Conservation (phyloP, 495 filamentous ascomycete genomes). For the Xylaria intraflava region DNA sequence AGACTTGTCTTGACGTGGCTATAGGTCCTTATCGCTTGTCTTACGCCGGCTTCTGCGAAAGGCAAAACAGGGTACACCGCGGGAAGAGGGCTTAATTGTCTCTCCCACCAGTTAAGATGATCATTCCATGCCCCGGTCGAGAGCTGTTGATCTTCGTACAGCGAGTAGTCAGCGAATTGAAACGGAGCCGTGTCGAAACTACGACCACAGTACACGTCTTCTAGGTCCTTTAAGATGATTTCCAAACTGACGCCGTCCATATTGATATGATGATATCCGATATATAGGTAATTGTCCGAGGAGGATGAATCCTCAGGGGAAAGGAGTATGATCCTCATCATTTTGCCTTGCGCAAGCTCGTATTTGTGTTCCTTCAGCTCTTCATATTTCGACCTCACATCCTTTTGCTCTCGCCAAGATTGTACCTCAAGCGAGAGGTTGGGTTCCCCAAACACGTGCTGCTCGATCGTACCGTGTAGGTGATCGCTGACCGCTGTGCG, state of each 20-base stretch:
- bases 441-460: neutral
- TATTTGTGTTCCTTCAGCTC: neutral
- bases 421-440: neutral
- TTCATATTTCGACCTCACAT: neutral
- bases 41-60: neutral
- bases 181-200: neutral
- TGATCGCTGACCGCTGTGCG: constrained; percentile 29
- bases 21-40: neutral
- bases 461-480: neutral
- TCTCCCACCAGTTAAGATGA: constrained; percentile 30
- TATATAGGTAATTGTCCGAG: neutral
- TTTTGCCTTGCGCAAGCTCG: neutral
- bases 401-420: neutral
- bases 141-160: constrained; percentile 1
- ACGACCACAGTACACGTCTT: neutral
- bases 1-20: no score
- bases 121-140: neutral
- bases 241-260: constrained; percentile 8
- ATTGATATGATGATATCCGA: constrained; percentile 12
- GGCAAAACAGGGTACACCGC: neutral
- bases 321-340: constrained; percentile 6
- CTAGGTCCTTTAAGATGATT: neutral
- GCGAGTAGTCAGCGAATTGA: constrained; percentile 16
- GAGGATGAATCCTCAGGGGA: constrained; percentile 10
- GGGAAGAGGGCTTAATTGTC: constrained; percentile 17